phyloP scores from a whole-genome alignment of 768 basidiomycete species.

The Serendipita indica region DNA sequence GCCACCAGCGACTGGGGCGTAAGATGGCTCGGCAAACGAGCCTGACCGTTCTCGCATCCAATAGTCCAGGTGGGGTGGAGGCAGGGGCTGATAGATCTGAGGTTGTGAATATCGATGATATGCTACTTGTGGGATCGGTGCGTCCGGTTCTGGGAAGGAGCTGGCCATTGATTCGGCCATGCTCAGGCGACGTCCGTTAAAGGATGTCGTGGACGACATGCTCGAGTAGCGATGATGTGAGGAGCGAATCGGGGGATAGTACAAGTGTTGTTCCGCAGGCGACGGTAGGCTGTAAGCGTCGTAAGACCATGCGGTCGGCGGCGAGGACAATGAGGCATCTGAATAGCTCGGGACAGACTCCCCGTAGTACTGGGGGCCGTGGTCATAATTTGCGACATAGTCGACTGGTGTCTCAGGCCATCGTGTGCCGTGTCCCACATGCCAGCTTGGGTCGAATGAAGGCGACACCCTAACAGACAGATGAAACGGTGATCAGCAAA shows the following conservation, averaged over 20 bases:
- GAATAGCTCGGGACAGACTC: background rate
- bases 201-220: background rate
- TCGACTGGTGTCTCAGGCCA: conserved; percentile 7
- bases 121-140: background rate
- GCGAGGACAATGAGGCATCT: background rate
- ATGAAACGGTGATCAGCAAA: too few species aligned
- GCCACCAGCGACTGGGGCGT: too few species aligned
- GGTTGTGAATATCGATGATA: conserved; percentile 5
- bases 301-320: conserved; percentile 1
- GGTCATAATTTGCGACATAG: background rate
- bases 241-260: background rate
- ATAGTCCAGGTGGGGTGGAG: background rate
- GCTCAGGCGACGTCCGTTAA: background rate
- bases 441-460: background rate
- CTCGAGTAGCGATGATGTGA: conserved; percentile 4
- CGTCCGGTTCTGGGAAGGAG: conserved; percentile 4
- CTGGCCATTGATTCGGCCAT: conserved; percentile 7
- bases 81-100: conserved; percentile 1
- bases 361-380: background rate
- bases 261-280: background rate
- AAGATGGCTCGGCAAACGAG: background rate
- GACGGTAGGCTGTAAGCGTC: background rate
- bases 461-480: too few species aligned
- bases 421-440: background rate
- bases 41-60: background rate